Percentiles rank a stretch among this genome's conserved stretches.
Conservation (phyloP, 2,329 filamentous ascomycete species). For the Didymella exigua region DNA sequence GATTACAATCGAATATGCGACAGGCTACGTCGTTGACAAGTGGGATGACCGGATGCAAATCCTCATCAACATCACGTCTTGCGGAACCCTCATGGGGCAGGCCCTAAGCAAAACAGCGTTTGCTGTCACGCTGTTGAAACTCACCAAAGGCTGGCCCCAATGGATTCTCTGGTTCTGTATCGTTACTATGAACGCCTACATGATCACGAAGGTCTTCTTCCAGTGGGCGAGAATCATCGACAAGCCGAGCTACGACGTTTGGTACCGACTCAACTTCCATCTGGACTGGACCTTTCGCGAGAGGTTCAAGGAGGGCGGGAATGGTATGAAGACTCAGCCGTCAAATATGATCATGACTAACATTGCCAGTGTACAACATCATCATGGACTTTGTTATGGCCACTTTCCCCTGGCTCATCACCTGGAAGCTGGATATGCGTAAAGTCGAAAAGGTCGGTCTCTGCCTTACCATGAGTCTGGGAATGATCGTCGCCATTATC, state of each 20-base stretch:
- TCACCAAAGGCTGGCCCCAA: conserved; percentile 54
- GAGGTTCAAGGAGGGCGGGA: conserved; percentile 58
- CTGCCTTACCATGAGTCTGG: conserved; percentile 58
- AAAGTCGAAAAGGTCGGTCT: conserved; percentile 58
- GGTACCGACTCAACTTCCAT: conserved; percentile 56
- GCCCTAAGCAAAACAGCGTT: conserved; percentile 48
- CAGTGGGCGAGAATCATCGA: conserved; percentile 58
- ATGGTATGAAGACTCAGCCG: conserved; percentile 46
- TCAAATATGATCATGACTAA: neutral
- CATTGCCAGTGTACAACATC: conserved; percentile 57
- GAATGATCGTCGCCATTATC: conserved; percentile 57
- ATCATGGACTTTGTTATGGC: conserved; percentile 61
- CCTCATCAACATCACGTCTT: conserved; percentile 55
- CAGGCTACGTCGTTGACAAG: conserved; percentile 54
- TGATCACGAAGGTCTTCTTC: conserved; percentile 56
- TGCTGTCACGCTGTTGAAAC: conserved; percentile 48
- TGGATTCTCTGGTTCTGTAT: conserved; percentile 59
- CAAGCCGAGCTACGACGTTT: conserved; percentile 53
- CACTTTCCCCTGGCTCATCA: conserved; percentile 58
- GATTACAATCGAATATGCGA: conserved; percentile 56
- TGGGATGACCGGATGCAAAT: conserved; percentile 62
- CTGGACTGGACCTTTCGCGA: conserved; percentile 48
- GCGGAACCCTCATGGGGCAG: conserved; percentile 48
- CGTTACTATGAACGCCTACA: conserved; percentile 55
- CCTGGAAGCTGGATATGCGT: conserved; percentile 56